Base-by-base conservation (phyloP, 2,329 filamentous ascomycete species). In the Paecilomyces niveus region DNA sequence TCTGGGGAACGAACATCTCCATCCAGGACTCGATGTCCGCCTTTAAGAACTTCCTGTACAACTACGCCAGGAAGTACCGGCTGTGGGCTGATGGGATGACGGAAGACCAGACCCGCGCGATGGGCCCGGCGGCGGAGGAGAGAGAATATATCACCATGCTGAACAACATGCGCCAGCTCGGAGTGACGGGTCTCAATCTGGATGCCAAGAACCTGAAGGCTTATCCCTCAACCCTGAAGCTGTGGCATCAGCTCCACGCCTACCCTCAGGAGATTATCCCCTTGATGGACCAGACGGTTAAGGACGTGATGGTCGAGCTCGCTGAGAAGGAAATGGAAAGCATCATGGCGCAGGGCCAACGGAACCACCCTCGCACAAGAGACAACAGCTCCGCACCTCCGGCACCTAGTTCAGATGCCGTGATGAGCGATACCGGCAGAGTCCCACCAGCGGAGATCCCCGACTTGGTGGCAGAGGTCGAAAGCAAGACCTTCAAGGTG, bases 1-100 rank as follows among this genome's bases (percentile, higher is more conserved):
- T 99, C 63, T 99, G 94, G 94, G 94, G 94, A 73, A 99, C 94
- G 51, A 97, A 96, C 45, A 90, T 99, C 54, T 96, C 93, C 4
- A 89, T 99, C 56, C 86, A 90, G 60, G 92, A 97, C 72, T 92
- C 91, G 0, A 89, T 95, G 73, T 85, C 86, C 55, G 82, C 87
- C 0, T 96, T 97, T 80, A 93, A 94, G 70, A 92, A 94, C 63
- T 99, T 99, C 69, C 79, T 99, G 29, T 85, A 87, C 70, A 95
- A 96, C 72, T 99, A 94, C 67, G 90, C 92, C 60, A 87, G 85
- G 65, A 97, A 97, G 75, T 97, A 99, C 70, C 90, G 94, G 62
- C 85, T 97, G 84, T 94, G 93, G 78, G 85, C 86, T 22, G 90
- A 96, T 65, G 92, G 91, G n/a, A 83, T 89, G 67, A 83, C 90